Evolutionary conservation across 75 land plant species (phyloP).

Genomic region (Pinus taeda): DNA sequence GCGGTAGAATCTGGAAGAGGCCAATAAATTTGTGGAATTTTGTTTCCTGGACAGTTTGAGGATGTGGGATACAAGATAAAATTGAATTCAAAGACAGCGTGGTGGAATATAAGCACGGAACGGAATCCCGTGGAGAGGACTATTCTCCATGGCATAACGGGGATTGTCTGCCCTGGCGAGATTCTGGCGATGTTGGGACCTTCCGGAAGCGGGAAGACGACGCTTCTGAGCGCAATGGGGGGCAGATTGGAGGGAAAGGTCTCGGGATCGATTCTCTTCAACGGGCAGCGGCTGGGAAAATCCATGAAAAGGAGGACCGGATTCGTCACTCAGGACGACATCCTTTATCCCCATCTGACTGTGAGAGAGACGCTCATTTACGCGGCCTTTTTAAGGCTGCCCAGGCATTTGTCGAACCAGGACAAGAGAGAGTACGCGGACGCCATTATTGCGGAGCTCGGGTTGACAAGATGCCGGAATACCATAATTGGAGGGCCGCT

Average conservation of each 20-base stretch:
- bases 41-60: conserved; percentile 26
- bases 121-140: conserved; percentile 28
- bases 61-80: conserved; percentile 45
- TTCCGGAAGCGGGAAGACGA: conserved; percentile 83
- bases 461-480: conserved; percentile 37
- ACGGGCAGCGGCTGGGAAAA: conserved; percentile 22
- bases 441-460: conserved; percentile 62
- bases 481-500: conserved; percentile 41
- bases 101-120: not conserved
- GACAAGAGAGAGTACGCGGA: conserved; percentile 46
- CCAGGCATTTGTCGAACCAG: conserved; percentile 17
- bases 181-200: conserved; percentile 85
- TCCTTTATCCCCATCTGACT: conserved; percentile 77
- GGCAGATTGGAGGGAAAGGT: conserved; percentile 54
- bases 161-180: conserved; percentile 66
- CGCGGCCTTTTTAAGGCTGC: conserved; percentile 68
- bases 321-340: conserved; percentile 84
- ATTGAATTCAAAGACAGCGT: not conserved
- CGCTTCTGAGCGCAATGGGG: conserved; percentile 66
- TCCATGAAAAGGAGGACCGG: conserved; percentile 39
- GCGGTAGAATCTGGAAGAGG: too few relatives aligned
- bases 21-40: too few relatives aligned
- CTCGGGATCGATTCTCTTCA: conserved; percentile 26
- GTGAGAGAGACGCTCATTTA: conserved; percentile 76
- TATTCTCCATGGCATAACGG: conserved; percentile 58